Conservation (phyloP, 768 basidiomycete species). For the Amyloporia xantha region DNA sequence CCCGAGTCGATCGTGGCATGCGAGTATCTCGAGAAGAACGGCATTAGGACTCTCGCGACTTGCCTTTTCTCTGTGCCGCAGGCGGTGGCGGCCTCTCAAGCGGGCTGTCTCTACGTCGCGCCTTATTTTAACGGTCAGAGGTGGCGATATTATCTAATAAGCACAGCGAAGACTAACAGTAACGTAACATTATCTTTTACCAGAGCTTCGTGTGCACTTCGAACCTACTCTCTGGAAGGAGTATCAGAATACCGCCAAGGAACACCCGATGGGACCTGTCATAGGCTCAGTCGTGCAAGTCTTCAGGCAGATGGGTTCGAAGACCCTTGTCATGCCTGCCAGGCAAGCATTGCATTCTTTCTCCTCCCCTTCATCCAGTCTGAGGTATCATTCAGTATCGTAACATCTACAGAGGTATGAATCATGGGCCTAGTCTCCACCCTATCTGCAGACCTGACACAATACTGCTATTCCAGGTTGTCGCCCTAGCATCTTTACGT, state of each 20-base stretch:
- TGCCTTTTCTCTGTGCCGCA: conserved; percentile 50
- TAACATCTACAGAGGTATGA: conserved; percentile 33
- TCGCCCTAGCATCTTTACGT: conserved; percentile 34
- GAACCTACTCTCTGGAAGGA: conserved; percentile 33
- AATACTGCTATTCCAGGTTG: conserved; percentile 25
- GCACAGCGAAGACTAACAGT: too few relatives aligned
- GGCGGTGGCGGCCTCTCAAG: conserved; percentile 48
- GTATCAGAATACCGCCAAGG: conserved; percentile 30
- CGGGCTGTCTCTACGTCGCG: conserved; percentile 44
- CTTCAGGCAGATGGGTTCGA: conserved; percentile 30
- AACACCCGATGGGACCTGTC: conserved; percentile 37
- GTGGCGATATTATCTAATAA: not conserved
- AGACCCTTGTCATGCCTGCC: conserved; percentile 44
- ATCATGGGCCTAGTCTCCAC: not conserved
- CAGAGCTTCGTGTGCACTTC: conserved; percentile 44
- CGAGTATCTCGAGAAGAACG: conserved; percentile 33
- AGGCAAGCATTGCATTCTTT: conserved; percentile 30
- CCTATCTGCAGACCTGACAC: too few relatives aligned
- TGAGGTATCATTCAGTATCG: conserved; percentile 30
- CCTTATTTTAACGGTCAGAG: conserved; percentile 49
- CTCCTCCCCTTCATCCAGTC: conserved; percentile 16
- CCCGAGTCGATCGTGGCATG: conserved; percentile 47
- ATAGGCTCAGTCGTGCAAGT: conserved; percentile 33
- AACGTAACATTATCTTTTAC: not conserved
- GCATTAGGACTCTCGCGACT: conserved; percentile 49